These are phyloP conservation scores for Mycotypha africana DNA, from an alignment of 371 early-diverging fungal species.

Conservation along the genomic window DNA sequence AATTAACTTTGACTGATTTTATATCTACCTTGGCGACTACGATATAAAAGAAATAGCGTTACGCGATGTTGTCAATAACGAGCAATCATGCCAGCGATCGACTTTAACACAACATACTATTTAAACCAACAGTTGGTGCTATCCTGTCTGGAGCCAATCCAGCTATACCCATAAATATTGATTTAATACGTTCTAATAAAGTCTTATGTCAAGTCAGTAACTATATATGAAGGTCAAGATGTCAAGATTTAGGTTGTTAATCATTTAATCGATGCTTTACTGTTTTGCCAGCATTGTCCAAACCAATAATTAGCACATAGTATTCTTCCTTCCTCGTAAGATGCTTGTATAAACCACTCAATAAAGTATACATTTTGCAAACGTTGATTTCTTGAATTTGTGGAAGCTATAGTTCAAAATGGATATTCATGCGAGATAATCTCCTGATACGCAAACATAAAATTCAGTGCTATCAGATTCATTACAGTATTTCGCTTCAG, in stretches of 20 bases:
- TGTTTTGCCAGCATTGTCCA: conserved; percentile 96
- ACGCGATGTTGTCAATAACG: no score
- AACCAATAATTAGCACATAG: conserved; percentile 90
- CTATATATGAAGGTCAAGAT: background rate
- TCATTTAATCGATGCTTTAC: conserved; percentile 30
- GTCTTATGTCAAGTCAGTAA: no score
- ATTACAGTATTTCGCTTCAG: no score
- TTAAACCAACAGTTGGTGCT: conserved; percentile 92
- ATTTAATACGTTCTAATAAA: conserved; percentile 21
- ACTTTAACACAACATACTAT: no score
- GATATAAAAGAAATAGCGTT: no score
- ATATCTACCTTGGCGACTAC: conserved; percentile 79
- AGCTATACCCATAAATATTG: conserved; percentile 22
- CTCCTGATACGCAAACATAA: no score
- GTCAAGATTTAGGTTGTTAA: background rate
- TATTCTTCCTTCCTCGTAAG: conserved; percentile 86
- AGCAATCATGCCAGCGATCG: no score
- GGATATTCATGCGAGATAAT: no score
- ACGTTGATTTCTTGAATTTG: no score
- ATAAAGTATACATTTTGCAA: conserved; percentile 92
- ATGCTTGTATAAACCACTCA: conserved; percentile 84
- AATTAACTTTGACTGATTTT: conserved; percentile 64
- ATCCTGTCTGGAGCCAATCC: conserved; percentile 86
- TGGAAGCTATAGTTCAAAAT: no score
- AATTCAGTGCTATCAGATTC: no score